Conservation (phyloP, 129 eudicot species). For the Heracleum sosnowskyi region DNA sequence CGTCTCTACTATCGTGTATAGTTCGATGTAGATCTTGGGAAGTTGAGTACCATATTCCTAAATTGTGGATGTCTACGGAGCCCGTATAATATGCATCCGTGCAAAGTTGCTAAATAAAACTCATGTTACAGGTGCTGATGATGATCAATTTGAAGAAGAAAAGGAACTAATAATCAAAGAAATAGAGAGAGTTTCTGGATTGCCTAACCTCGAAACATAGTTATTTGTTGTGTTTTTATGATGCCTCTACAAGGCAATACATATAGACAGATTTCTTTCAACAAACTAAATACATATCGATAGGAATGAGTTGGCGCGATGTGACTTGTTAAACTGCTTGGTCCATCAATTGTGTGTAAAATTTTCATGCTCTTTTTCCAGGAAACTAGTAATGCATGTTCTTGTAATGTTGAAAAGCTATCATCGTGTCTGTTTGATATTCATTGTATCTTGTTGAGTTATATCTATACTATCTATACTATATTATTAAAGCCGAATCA, state of each 20-base stretch:
- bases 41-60: neutral
- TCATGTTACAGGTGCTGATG: slow-evolving; percentile 58
- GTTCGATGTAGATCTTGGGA: neutral
- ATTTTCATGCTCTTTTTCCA: neutral
- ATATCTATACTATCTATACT: too few relatives aligned
- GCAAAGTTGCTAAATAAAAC: neutral
- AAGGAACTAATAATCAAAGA: slow-evolving; percentile 90
- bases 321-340: neutral
- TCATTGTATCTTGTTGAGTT: neutral
- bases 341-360: neutral
- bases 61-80: neutral
- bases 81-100: neutral
- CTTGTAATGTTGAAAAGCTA: neutral
- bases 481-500: too few relatives aligned
- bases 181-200: slow-evolving; percentile 74
- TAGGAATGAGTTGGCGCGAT: neutral
- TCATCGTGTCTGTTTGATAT: neutral
- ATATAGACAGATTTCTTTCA: neutral
- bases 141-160: slow-evolving; percentile 95
- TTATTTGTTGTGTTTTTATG: slow-evolving; percentile 15
- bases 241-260: neutral
- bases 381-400: neutral
- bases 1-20: slow-evolving; percentile 5
- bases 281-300: neutral
- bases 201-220: slow-evolving; percentile 51